Evolutionary conservation across 176 grass and related monocot genomes (phyloP).

Genomic region (Carex myosuroides): DNA sequence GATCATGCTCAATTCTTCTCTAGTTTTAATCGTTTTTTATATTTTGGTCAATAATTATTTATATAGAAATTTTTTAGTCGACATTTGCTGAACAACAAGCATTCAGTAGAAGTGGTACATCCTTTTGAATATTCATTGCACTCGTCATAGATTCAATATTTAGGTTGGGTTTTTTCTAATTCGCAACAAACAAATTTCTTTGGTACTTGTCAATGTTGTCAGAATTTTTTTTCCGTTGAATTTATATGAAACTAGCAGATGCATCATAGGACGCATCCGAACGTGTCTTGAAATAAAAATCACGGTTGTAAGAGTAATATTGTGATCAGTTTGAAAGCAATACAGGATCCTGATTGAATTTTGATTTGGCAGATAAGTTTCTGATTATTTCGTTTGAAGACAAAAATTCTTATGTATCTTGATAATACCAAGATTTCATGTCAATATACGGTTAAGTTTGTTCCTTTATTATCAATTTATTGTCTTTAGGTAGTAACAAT

Average conservation of each 20-base stretch:
- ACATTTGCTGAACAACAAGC: neutral
- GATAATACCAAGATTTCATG: no score
- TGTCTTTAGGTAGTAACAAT: no score
- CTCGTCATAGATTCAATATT: neutral
- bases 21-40: neutral
- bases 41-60: neutral
- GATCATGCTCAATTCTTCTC: neutral
- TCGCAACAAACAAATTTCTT: neutral
- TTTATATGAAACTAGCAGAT: neutral
- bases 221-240: neutral
- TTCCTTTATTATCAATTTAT: no score
- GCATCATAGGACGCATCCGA: neutral
- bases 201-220: neutral
- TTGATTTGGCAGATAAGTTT: no score
- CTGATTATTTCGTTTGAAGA: no score
- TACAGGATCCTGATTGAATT: no score
- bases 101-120: neutral
- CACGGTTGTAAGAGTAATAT: neutral
- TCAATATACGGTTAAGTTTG: no score
- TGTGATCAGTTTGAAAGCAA: no score
- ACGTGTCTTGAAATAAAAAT: neutral
- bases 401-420: no score
- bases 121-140: neutral
- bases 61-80: no score
- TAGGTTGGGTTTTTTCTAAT: neutral